phyloP scores from a whole-genome alignment of 169 alveolate genomes.

The Plasmodium sp. region DNA sequence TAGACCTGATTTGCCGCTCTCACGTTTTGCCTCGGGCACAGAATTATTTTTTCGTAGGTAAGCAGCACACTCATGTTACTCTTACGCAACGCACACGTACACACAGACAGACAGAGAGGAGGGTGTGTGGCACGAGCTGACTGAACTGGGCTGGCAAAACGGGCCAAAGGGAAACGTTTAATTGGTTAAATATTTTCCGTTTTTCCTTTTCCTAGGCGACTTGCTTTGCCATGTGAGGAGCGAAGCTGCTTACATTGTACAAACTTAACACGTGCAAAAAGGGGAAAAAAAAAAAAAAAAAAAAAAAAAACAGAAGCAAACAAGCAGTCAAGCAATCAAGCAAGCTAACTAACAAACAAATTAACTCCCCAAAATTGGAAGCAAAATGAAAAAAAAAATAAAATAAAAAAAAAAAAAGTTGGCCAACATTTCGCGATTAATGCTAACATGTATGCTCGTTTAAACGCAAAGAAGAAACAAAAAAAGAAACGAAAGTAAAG shows the following conservation, averaged over 20 bases:
- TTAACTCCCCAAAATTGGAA: background rate
- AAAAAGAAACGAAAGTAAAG: background rate
- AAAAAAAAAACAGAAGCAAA: background rate
- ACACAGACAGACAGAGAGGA: background rate
- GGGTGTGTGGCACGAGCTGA: background rate
- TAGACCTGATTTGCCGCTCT: background rate
- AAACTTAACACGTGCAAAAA: background rate
- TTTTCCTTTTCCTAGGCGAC: background rate
- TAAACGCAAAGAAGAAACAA: background rate
- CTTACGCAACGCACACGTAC: background rate
- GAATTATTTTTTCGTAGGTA: background rate
- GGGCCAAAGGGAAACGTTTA: background rate
- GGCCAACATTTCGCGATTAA: background rate
- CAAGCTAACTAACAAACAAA: background rate
- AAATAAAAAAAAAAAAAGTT: background rate
- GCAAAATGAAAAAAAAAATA: background rate
- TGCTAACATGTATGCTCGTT: constrained; percentile 1
- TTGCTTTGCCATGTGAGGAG: background rate
- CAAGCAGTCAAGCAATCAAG: background rate
- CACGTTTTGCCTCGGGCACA: background rate
- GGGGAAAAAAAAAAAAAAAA: background rate
- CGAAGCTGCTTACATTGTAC: background rate
- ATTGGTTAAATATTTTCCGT: background rate
- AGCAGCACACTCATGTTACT: background rate
- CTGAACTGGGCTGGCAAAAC: background rate